These are phyloP conservation scores for Abrus precatorius DNA, from an alignment of 306 rosid species.

Conservation along the genomic window DNA sequence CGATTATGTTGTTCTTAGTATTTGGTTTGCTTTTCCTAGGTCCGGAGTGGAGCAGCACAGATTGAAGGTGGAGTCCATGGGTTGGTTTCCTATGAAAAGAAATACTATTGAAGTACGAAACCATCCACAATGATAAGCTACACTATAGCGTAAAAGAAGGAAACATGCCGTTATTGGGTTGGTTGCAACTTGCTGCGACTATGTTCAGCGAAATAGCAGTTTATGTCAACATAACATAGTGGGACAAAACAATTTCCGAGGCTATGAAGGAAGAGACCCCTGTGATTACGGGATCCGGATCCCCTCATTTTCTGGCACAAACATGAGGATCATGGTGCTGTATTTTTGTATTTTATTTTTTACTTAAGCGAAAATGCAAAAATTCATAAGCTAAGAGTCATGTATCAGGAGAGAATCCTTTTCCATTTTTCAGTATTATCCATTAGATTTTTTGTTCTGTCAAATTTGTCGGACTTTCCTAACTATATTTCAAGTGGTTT, in stretches of 20 bases:
- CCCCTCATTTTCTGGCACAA: no score
- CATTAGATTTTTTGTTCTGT: not conserved
- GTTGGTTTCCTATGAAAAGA: constrained; percentile 87
- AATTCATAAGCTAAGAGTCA: no score
- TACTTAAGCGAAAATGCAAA: no score
- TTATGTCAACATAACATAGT: constrained; percentile 5
- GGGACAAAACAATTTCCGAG: not conserved
- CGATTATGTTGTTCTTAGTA: not conserved
- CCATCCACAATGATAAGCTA: constrained; percentile 31
- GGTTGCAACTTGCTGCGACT: constrained; percentile 17
- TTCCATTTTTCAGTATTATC: not conserved
- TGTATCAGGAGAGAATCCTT: no score
- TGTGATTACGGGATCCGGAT: not conserved
- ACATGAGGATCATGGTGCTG: no score
- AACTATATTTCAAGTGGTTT: not conserved
- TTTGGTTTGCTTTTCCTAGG: constrained; percentile 59
- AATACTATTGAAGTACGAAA: constrained; percentile 64
- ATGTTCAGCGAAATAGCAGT: constrained; percentile 39
- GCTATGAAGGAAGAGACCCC: not conserved
- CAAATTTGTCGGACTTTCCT: not conserved
- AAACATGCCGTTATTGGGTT: constrained; percentile 21
- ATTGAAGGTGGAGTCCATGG: constrained; percentile 97
- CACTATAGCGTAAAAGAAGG: constrained; percentile 11
- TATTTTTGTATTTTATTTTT: no score
- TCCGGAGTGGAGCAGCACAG: constrained; percentile 94